Evolutionary conservation across 441 rosid species (phyloP).

Genomic region (Francoa sonchifolia): DNA sequence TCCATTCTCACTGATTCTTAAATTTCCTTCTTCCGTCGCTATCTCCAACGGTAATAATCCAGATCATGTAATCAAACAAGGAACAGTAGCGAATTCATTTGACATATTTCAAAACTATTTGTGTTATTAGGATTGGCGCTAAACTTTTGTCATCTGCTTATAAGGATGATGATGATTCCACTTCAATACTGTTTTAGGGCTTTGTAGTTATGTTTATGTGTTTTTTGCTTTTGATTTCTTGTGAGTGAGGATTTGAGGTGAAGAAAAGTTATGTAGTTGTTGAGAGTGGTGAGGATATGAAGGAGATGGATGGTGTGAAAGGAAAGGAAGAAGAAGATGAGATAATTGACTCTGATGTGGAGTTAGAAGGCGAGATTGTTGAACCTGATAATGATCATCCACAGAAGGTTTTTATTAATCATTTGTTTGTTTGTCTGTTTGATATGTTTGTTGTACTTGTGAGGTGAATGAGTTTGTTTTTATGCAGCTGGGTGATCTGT

Average conservation of each 20-base stretch:
- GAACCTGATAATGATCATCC: conserved; percentile 94
- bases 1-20: conserved; percentile 66
- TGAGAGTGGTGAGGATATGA: conserved; percentile 72
- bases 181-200: conserved; percentile 30
- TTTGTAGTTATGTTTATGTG: background rate
- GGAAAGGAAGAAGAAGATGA: conserved; percentile 55
- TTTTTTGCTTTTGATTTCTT: background rate
- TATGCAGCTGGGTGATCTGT: conserved; percentile 70
- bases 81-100: background rate
- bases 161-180: conserved; percentile 20
- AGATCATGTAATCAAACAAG: background rate
- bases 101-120: background rate
- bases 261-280: conserved; percentile 57
- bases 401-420: conserved; percentile 40
- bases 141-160: conserved; percentile 49
- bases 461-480: background rate
- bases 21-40: conserved; percentile 89
- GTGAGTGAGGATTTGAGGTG: conserved; percentile 10
- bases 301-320: conserved; percentile 26
- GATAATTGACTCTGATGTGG: conserved; percentile 80
- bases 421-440: background rate
- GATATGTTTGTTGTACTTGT: background rate
- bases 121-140: conserved; percentile 64
- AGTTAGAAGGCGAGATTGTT: conserved; percentile 77
- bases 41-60: conserved; percentile 50